Conservation (phyloP, 768 basidiomycete species). For the Boletus speciosus region DNA sequence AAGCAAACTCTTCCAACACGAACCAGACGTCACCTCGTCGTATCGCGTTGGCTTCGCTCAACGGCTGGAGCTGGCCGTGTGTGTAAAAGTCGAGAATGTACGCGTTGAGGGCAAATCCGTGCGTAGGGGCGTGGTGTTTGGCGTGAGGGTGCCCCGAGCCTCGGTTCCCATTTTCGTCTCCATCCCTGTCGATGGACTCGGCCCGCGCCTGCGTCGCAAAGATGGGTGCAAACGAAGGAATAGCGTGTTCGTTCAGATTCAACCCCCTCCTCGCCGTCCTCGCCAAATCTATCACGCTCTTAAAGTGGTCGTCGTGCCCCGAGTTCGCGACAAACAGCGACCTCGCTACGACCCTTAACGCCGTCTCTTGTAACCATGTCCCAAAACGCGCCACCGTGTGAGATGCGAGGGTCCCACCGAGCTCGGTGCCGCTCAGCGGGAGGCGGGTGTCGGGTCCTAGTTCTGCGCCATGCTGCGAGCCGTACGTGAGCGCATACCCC, state of each 20-base stretch:
- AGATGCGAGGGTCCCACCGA: constrained; percentile 16
- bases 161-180: background rate
- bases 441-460: constrained; percentile 45
- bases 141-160: background rate
- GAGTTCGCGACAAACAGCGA: constrained; percentile 68
- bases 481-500: constrained; percentile 51
- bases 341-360: constrained; percentile 41
- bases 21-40: constrained; percentile 66
- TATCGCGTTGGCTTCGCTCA: constrained; percentile 54
- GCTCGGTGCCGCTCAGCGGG: constrained; percentile 42
- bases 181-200: background rate
- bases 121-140: background rate
- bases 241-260: constrained; percentile 54
- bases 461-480: constrained; percentile 33
- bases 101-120: constrained; percentile 48
- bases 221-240: constrained; percentile 49
- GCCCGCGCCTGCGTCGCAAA: constrained; percentile 24
- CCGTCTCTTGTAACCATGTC: constrained; percentile 35
- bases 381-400: constrained; percentile 28
- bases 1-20: constrained; percentile 52
- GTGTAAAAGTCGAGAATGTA: constrained; percentile 67
- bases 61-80: constrained; percentile 54
- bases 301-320: constrained; percentile 57
- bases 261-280: constrained; percentile 51
- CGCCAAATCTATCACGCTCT: constrained; percentile 48